phyloP scores from a whole-genome alignment of 805 yeast species.

The Wickerhamiella slavikovae region DNA sequence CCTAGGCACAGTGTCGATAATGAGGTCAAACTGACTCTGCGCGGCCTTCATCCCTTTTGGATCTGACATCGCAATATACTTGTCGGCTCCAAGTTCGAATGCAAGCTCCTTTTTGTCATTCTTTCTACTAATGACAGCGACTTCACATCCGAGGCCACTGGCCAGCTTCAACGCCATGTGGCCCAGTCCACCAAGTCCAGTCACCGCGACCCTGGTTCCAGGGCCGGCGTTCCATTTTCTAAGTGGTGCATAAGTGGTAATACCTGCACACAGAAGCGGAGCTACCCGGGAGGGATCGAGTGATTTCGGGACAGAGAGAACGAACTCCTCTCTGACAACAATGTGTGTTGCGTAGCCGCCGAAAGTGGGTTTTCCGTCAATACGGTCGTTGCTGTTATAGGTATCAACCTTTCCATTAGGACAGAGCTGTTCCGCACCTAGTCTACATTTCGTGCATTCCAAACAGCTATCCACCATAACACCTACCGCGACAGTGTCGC shows the following conservation, averaged over 20 bases:
- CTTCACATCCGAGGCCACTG: slow-evolving; percentile 42
- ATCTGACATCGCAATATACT: no score
- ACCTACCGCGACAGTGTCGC: slow-evolving; percentile 69
- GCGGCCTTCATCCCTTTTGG: no score
- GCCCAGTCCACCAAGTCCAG: slow-evolving; percentile 56
- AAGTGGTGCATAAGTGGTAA: slow-evolving; percentile 51
- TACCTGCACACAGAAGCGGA: slow-evolving; percentile 61
- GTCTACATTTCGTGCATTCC: slow-evolving; percentile 38
- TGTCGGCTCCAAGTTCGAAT: neutral
- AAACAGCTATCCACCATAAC: slow-evolving; percentile 45
- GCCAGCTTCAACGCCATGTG: slow-evolving; percentile 40
- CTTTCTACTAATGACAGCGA: slow-evolving; percentile 27
- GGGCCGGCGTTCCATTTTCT: slow-evolving; percentile 26
- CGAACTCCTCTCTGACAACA: slow-evolving; percentile 36
- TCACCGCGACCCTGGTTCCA: slow-evolving; percentile 32
- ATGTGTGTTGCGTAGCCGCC: slow-evolving; percentile 21
- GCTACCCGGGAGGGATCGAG: slow-evolving; percentile 37
- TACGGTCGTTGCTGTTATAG: slow-evolving; percentile 21
- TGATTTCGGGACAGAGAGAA: slow-evolving; percentile 39
- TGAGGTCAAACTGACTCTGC: slow-evolving; percentile 30
- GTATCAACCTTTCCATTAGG: slow-evolving; percentile 26
- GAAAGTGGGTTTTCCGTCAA: slow-evolving; percentile 53
- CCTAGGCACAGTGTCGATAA: slow-evolving; percentile 31
- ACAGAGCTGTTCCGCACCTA: slow-evolving; percentile 40
- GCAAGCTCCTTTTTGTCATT: neutral